Evolutionary conservation across 495 filamentous ascomycete genomes (phyloP).

Genomic region (Penicillium waksmanii): DNA sequence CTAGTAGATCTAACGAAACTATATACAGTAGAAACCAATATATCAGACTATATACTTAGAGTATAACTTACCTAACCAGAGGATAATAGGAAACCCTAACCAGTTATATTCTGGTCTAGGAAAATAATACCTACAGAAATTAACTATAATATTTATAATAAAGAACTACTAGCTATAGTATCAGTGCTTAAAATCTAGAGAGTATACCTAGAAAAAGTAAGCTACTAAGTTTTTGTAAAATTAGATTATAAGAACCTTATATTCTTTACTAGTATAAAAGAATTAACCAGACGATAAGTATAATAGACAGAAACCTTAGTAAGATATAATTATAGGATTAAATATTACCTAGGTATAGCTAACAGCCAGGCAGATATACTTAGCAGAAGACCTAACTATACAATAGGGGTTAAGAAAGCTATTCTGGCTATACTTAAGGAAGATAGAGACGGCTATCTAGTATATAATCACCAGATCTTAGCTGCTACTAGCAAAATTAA

Average conservation of each 20-base stretch:
- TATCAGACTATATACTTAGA: slow-evolving; percentile 9
- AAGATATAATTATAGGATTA: slow-evolving; percentile 23
- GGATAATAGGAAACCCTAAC: slow-evolving; percentile 1
- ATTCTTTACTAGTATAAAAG: slow-evolving; percentile 23
- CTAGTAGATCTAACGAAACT: slow-evolving; percentile 12
- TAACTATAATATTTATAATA: slow-evolving; percentile 41
- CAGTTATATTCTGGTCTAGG: slow-evolving; percentile 29
- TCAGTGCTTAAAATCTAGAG: slow-evolving; percentile 32
- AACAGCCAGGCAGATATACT: slow-evolving; percentile 16
- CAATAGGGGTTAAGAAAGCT: slow-evolving; percentile 8
- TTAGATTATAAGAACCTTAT: slow-evolving; percentile 27
- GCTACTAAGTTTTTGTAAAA: slow-evolving; percentile 16
- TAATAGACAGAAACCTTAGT: slow-evolving; percentile 17
- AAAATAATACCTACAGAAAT: slow-evolving; percentile 27
- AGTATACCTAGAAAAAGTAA: slow-evolving; percentile 22
- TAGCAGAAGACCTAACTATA: slow-evolving; percentile 18
- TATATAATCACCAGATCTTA: slow-evolving; percentile 11
- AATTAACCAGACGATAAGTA: slow-evolving; percentile 18
- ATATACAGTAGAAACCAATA: slow-evolving; percentile 21
- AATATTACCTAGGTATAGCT: slow-evolving; percentile 20
- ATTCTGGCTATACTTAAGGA: slow-evolving; percentile 14
- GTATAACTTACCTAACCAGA: slow-evolving; percentile 15
- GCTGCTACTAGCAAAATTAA: slow-evolving; percentile 5
- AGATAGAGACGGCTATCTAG: slow-evolving; percentile 10
- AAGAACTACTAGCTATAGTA: slow-evolving; percentile 34